phyloP scores from a whole-genome alignment of 768 basidiomycete species.

The Hirschioporus abietinus region DNA sequence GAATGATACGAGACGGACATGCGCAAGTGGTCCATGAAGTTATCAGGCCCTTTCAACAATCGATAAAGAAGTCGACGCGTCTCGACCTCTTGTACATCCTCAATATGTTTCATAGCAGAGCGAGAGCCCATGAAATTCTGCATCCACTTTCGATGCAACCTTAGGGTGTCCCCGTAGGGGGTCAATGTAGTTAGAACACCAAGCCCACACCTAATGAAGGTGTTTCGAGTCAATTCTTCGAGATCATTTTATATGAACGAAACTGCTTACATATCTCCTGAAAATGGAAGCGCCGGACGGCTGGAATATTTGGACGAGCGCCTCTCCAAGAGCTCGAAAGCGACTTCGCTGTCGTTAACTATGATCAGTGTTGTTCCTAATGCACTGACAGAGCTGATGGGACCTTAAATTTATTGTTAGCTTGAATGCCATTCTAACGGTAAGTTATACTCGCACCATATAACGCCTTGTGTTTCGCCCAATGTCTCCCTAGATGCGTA shows the following conservation, averaged over 20 bases:
- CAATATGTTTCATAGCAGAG: constrained; percentile 20
- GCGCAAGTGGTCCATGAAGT: constrained; percentile 22
- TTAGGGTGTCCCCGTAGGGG: constrained; percentile 23
- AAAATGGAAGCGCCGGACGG: background rate
- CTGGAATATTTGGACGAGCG: background rate
- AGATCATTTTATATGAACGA: background rate
- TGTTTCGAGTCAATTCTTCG: background rate
- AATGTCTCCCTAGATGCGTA: constrained; percentile 21
- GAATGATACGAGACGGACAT: constrained; percentile 16
- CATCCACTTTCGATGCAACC: constrained; percentile 19
- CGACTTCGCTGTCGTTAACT: background rate
- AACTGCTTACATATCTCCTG: background rate
- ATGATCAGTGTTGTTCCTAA: background rate
- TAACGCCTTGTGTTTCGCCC: constrained; percentile 15
- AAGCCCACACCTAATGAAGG: background rate
- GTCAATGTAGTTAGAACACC: constrained; percentile 10
- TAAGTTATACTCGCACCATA: too few relatives aligned
- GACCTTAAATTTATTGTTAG: background rate
- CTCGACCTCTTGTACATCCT: constrained; percentile 25
- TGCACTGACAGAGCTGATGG: background rate
- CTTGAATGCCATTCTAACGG: too few relatives aligned
- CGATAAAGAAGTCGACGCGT: constrained; percentile 25
- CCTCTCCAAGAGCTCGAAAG: background rate
- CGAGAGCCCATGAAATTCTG: constrained; percentile 21
- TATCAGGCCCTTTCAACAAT: constrained; percentile 22